phyloP scores from a whole-genome alignment of 352 stramenopile species.

The Aphanomyces astaci region DNA sequence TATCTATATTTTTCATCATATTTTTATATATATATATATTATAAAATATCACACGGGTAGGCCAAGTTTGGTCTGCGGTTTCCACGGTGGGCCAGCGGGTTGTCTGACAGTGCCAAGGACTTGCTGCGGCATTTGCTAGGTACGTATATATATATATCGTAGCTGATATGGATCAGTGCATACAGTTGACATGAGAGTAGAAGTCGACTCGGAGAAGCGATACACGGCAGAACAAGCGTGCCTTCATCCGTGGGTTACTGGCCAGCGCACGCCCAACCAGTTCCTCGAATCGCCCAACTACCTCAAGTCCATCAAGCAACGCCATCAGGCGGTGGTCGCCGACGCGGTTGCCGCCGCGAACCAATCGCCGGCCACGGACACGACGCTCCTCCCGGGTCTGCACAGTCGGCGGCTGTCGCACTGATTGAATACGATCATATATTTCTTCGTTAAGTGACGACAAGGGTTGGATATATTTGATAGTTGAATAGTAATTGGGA shows the following conservation, averaged over 20 bases:
- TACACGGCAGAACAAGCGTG: constrained; percentile 78
- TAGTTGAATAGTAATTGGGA: no score
- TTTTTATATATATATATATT: background rate
- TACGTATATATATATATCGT: constrained; percentile 24
- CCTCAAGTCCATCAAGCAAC: constrained; percentile 65
- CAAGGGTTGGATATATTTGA: no score
- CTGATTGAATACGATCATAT: background rate
- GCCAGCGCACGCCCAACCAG: constrained; percentile 78
- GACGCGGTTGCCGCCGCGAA: constrained; percentile 23
- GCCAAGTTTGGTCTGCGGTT: constrained; percentile 93
- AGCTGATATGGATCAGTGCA: no score
- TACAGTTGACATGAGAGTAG: constrained; percentile 32
- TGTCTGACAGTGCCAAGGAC: constrained; percentile 82
- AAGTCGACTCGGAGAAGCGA: constrained; percentile 68
- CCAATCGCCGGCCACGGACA: background rate
- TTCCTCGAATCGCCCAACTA: constrained; percentile 83
- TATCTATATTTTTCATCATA: constrained; percentile 18
- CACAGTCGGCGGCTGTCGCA: constrained; percentile 25
- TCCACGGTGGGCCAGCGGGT: constrained; percentile 85
- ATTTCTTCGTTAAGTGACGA: background rate
- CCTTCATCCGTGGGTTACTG: constrained; percentile 80
- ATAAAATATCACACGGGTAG: constrained; percentile 25
- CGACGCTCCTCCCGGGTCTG: background rate
- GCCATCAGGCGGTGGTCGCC: constrained; percentile 26
- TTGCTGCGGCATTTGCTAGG: constrained; percentile 70